phyloP scores from a whole-genome alignment of 106 monocot species.

The Gastrodia elata region DNA sequence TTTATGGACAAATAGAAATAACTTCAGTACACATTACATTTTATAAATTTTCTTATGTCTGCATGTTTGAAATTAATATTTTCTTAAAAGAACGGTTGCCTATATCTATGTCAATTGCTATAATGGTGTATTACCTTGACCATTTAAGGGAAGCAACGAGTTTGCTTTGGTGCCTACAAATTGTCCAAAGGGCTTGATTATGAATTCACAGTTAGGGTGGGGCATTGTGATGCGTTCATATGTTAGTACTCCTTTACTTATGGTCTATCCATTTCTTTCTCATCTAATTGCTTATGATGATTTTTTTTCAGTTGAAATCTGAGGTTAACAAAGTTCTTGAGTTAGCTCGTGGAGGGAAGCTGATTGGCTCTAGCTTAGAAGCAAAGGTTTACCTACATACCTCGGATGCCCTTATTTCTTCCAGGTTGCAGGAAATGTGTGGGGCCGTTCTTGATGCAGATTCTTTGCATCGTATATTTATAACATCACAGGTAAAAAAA shows the following conservation, averaged over 20 bases:
- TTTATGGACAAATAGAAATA: no score
- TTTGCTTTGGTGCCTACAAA: no score
- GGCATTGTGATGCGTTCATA: background rate
- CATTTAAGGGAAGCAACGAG: background rate
- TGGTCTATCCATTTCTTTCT: background rate
- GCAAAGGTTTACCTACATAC: constrained; percentile 71
- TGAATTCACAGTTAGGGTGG: background rate
- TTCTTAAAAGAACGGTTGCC: background rate
- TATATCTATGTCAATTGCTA: background rate
- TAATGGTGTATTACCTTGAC: background rate
- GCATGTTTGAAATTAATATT: no score
- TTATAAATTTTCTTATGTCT: no score
- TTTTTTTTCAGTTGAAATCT: constrained; percentile 55
- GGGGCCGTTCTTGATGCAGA: constrained; percentile 59
- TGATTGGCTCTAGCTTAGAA: constrained; percentile 97
- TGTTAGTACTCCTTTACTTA: background rate
- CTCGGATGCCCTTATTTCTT: constrained; percentile 25
- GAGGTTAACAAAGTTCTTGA: constrained; percentile 97
- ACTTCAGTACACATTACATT: no score
- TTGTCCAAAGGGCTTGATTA: background rate
- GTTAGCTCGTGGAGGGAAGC: constrained; percentile 72
- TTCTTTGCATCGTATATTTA: constrained; percentile 74
- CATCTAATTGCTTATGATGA: background rate
- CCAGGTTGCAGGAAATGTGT: constrained; percentile 51
- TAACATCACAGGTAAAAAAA: constrained; percentile 78